These are phyloP conservation scores for Monilinia fructicola DNA, from an alignment of 2,329 filamentous ascomycete species.

Conservation along the genomic window DNA sequence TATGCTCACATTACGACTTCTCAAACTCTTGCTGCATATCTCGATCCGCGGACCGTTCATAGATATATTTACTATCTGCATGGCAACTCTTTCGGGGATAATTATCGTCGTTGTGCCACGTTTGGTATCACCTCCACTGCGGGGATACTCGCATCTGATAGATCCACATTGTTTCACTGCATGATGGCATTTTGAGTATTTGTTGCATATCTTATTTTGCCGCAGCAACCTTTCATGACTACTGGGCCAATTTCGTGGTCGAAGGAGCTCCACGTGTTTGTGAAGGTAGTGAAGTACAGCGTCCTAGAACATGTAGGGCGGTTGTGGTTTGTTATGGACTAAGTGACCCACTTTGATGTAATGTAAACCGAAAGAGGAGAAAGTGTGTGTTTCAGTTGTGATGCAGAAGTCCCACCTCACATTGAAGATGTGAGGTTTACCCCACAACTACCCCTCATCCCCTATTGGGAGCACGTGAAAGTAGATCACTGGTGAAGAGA, in stretches of 20 bases:
- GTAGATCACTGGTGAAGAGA: neutral
- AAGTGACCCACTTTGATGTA: constrained; percentile 9
- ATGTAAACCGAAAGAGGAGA: neutral
- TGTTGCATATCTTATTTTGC: constrained; percentile 18
- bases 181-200: neutral
- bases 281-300: neutral
- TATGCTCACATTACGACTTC: neutral
- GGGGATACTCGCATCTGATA: constrained; percentile 5
- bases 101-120: neutral
- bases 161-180: constrained; percentile 2
- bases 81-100: neutral
- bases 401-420: constrained; percentile 7
- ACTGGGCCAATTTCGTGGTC: neutral
- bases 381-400: neutral
- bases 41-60: neutral
- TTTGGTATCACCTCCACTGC: neutral
- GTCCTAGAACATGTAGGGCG: neutral
- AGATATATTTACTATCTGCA: neutral
- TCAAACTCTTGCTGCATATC: neutral
- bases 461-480: constrained; percentile 5
- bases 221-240: neutral
- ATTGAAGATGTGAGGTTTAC: constrained; percentile 2
- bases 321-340: constrained; percentile 1
- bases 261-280: constrained; percentile 4
- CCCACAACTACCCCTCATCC: constrained; percentile 17